These are phyloP conservation scores for Pleurotus eryngii DNA, from an alignment of 768 basidiomycete species.

Conservation along the genomic window DNA sequence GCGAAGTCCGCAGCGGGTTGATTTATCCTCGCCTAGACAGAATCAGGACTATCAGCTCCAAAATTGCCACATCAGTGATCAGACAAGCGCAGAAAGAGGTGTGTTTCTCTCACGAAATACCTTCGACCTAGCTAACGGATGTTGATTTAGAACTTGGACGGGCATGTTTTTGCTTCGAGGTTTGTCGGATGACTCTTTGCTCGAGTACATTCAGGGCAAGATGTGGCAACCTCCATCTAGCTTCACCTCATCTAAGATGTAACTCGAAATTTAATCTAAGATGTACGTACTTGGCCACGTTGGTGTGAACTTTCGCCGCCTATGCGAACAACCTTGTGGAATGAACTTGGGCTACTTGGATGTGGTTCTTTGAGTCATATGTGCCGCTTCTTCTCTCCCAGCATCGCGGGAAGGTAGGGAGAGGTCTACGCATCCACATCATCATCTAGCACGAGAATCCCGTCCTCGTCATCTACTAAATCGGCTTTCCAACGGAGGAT, in stretches of 20 bases:
- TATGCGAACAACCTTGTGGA: too few species aligned
- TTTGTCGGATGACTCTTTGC: slow-evolving; percentile 42
- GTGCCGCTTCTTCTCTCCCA: too few species aligned
- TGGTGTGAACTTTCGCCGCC: too few species aligned
- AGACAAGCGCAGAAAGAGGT: slow-evolving; percentile 64
- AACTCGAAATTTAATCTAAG: neutral
- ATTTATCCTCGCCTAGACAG: slow-evolving; percentile 69
- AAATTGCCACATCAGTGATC: slow-evolving; percentile 61
- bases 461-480: neutral
- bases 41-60: slow-evolving; percentile 62
- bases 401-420: too few species aligned
- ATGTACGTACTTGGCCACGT: too few species aligned
- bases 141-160: slow-evolving; percentile 35
- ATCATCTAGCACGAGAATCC: slow-evolving; percentile 4
- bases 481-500: slow-evolving; percentile 63
- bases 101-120: slow-evolving; percentile 12
- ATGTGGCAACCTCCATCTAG: slow-evolving; percentile 49
- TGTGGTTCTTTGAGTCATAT: too few species aligned
- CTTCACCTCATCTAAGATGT: slow-evolving; percentile 12
- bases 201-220: slow-evolving; percentile 48
- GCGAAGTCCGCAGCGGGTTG: slow-evolving; percentile 51
- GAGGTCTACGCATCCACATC: slow-evolving; percentile 6
- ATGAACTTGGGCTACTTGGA: too few species aligned
- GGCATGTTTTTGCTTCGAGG: slow-evolving; percentile 43
- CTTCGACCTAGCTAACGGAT: neutral